A percentile compares a stretch with the other conserved stretches of the same genome.
Evolutionary conservation across 805 yeast species (phyloP).

Genomic region (Dipodascopsis uninucleata): DNA sequence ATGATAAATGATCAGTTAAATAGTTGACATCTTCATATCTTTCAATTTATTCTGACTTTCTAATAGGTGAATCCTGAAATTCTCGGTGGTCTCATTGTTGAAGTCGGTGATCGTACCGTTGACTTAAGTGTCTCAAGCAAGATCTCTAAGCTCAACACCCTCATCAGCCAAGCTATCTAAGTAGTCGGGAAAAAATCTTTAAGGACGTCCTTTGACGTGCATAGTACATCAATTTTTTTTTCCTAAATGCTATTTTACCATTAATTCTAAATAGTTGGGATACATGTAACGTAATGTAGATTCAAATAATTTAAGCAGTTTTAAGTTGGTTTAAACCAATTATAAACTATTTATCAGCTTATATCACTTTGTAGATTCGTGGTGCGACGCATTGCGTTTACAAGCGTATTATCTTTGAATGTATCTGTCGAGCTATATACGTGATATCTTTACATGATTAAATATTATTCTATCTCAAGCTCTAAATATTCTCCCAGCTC

Average conservation of each 20-base stretch:
- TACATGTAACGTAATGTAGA: no score
- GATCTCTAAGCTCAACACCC: slow-evolving; percentile 84
- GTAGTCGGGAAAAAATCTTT: no score
- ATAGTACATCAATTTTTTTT: no score
- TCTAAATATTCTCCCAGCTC: background rate
- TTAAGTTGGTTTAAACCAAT: no score
- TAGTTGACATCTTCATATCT: background rate
- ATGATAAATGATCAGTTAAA: background rate
- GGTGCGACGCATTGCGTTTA: no score
- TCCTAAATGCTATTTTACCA: no score
- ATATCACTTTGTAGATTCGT: no score
- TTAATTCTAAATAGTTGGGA: no score
- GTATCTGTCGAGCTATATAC: background rate
- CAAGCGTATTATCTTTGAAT: background rate
- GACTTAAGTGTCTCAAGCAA: slow-evolving; percentile 84
- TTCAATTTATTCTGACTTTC: background rate
- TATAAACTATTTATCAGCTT: no score
- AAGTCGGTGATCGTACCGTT: slow-evolving; percentile 94
- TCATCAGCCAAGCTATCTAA: slow-evolving; percentile 79
- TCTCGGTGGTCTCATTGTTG: slow-evolving; percentile 92
- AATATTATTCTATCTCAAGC: background rate
- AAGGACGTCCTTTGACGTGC: no score
- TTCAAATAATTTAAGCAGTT: no score
- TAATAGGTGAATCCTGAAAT: slow-evolving; percentile 68
- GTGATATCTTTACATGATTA: background rate